A percentile compares a stretch with the other conserved stretches of the same genome.
phyloP scores from a whole-genome alignment of 495 filamentous ascomycete genomes.

The Annulohypoxylon nitens region DNA sequence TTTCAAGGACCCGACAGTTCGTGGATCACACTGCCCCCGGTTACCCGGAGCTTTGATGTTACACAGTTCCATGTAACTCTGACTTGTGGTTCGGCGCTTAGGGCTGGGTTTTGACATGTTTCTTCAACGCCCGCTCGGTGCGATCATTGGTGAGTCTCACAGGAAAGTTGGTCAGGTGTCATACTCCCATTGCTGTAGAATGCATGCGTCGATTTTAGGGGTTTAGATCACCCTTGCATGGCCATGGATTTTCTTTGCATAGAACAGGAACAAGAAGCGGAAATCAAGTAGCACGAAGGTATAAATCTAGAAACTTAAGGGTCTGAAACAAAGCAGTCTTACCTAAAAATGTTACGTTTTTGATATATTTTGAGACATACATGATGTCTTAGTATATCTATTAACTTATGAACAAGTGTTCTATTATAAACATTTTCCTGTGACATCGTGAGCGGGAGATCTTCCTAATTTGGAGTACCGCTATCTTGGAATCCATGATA shows the following conservation, averaged over 20 bases:
- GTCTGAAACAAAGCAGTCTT: background rate
- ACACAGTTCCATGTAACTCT: constrained; percentile 8
- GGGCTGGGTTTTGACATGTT: background rate
- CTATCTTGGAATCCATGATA: background rate
- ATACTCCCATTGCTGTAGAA: background rate
- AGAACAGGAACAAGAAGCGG: background rate
- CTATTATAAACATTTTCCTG: background rate
- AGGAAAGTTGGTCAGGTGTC: background rate
- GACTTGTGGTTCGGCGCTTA: constrained; percentile 12
- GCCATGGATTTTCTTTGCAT: background rate
- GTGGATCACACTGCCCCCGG: background rate
- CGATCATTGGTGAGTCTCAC: constrained; percentile 13
- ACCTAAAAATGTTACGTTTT: constrained; percentile 9
- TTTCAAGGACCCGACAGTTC: constrained; percentile 15
- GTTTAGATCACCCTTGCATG: background rate
- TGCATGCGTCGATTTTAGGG: background rate
- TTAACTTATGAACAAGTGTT: background rate
- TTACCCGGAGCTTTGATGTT: constrained; percentile 1
- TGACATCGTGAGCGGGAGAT: constrained; percentile 4
- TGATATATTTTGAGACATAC: background rate
- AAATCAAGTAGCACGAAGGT: background rate
- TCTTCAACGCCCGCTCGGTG: background rate
- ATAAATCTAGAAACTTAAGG: background rate
- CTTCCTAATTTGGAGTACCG: background rate
- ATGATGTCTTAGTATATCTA: background rate